Evolutionary conservation across 1,284 basidiomycete species (phyloP).

Genomic region (Trametes sp.): DNA sequence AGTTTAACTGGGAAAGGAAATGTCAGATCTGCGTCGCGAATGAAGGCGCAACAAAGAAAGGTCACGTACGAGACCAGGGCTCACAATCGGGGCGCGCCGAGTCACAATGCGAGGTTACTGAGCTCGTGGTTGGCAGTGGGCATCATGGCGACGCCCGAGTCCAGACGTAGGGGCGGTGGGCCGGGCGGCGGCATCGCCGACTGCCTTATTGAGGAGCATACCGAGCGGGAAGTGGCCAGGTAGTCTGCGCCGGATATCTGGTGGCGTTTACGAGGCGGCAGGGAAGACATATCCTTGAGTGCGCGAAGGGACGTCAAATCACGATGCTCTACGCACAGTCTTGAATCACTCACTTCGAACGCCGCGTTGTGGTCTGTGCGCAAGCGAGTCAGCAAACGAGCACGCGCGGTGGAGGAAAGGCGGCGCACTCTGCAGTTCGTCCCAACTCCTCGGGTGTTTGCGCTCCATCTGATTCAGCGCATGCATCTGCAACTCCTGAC

Average conservation of each 20-base stretch:
- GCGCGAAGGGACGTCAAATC: constrained; percentile 30
- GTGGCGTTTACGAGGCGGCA: constrained; percentile 42
- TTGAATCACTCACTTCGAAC: constrained; percentile 37
- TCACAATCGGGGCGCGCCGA: constrained; percentile 15
- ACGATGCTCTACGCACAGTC: constrained; percentile 31
- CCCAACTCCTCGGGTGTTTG: constrained; percentile 44
- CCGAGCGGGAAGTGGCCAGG: constrained; percentile 34
- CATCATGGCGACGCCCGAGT: constrained; percentile 29
- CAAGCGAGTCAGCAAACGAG: neutral
- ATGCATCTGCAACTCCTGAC: constrained; percentile 38
- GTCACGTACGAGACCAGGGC: constrained; percentile 13
- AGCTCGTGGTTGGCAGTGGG: constrained; percentile 27
- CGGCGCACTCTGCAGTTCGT: constrained; percentile 38
- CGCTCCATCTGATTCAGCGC: constrained; percentile 36
- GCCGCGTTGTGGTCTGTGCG: constrained; percentile 28
- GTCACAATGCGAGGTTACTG: constrained; percentile 33
- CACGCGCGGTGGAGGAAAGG: neutral
- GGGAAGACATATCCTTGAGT: constrained; percentile 39
- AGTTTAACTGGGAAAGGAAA: constrained; percentile 18
- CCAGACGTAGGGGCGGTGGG: constrained; percentile 27
- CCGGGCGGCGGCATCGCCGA: constrained; percentile 28
- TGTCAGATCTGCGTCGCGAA: constrained; percentile 13
- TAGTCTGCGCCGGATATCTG: constrained; percentile 37
- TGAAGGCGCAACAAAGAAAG: neutral
- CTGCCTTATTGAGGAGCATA: constrained; percentile 36